Base-by-base conservation (phyloP, 805 yeast genomes). In the Sugiyamaella valdiviana region DNA sequence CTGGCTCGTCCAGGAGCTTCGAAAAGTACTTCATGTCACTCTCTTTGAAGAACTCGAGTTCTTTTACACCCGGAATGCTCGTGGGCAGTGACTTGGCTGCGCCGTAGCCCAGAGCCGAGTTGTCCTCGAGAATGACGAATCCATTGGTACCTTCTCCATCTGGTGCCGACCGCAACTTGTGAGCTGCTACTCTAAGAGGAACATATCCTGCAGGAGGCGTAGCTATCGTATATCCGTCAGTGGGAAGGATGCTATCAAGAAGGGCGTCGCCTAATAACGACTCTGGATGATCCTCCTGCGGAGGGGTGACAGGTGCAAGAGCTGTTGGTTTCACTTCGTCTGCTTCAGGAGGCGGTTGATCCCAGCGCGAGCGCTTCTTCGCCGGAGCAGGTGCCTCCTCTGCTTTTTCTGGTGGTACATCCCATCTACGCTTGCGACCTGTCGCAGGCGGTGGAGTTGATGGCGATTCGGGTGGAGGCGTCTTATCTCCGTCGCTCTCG, bases 11-110 rank as follows among this genome's bases (percentile, higher is more conserved):
- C 2, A 81, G 61, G 7, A 85, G 72, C 51, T 77, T 77, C 0
- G 84, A 82, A 63, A 90, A 89, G 58, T 82, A 77, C 60, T 78
- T 77, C 62, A 76, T 70, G 62, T 90, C 97, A n/a, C 50, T 78
- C 32, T 79, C 82, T 56, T 80, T 85, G 65, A 86, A 81, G 59
- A 70, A 81, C 58, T 79, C 82, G 12, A 88, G 62, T 24, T 84
- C 89, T 36, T 74, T 73, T 0, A 81, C 73, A 0, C 82, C 88
- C 0, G 89, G 84, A 1, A 82, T 71, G 19, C 80, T 82, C 2
- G 77, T 66, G 1, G 80, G 72, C 21, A 77, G 51, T 6, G 56
- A 44, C 10, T 71, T 57, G 51, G 71, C 61, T 49, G 68, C 60
- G 42, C 67, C 58, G 24, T 59, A 26, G 12, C 63, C 38, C 41